These are phyloP conservation scores for Rubus idaeus DNA, from an alignment of 306 rosid species.

Conservation along the genomic window DNA sequence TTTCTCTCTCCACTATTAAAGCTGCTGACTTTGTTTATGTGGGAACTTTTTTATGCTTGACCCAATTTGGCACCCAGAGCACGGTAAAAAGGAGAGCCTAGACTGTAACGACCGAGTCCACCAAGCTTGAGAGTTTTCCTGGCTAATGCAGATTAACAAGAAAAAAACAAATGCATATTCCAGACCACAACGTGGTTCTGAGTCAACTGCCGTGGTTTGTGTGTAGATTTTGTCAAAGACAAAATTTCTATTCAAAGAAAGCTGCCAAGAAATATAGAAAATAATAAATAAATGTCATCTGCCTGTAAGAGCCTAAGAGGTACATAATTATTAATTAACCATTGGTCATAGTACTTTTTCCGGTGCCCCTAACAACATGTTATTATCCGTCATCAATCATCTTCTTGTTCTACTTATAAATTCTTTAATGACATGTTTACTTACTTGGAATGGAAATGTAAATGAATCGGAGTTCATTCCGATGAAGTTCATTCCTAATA, in stretches of 20 bases:
- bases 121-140: slow-evolving; percentile 16
- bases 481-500: too few relatives aligned
- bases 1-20: background rate
- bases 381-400: too few relatives aligned
- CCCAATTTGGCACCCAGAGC: background rate
- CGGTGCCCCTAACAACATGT: background rate
- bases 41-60: background rate
- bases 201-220: slow-evolving; percentile 38
- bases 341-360: background rate
- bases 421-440: too few relatives aligned
- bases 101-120: background rate
- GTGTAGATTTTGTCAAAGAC: slow-evolving; percentile 21
- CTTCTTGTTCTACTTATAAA: too few relatives aligned
- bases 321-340: background rate
- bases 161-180: background rate
- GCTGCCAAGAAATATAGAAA: background rate
- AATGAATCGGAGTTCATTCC: too few relatives aligned
- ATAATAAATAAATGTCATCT: background rate
- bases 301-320: too few relatives aligned
- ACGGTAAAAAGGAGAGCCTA: background rate
- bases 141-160: background rate
- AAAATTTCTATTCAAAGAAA: slow-evolving; percentile 25
- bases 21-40: slow-evolving; percentile 18
- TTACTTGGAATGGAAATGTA: too few relatives aligned
- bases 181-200: background rate